Evolutionary conservation across 2,329 filamentous ascomycete species (phyloP).

Genomic region (Cladophialophora exuberans): DNA sequence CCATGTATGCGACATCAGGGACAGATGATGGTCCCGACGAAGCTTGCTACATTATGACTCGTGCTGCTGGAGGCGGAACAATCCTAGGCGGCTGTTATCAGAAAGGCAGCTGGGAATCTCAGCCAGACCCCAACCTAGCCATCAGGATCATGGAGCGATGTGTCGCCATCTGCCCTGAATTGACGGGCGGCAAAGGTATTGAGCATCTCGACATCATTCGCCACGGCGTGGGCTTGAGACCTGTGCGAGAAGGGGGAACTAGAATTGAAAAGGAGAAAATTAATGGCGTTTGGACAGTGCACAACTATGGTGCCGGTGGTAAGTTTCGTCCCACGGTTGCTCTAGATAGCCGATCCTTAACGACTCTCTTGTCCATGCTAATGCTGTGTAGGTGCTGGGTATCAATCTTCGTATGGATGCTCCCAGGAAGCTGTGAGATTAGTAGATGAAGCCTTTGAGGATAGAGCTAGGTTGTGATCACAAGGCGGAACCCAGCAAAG

Average conservation of each 20-base stretch:
- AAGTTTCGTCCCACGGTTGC: no score
- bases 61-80: constrained; percentile 77
- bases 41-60: constrained; percentile 78
- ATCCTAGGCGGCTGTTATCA: constrained; percentile 86
- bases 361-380: no score
- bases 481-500: background rate
- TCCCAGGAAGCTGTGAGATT: constrained; percentile 67
- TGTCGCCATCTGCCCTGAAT: constrained; percentile 64
- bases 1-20: constrained; percentile 72
- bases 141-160: constrained; percentile 81
- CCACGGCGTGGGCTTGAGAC: constrained; percentile 81
- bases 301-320: constrained; percentile 62
- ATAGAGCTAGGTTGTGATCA: constrained; percentile 23
- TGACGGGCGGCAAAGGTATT: constrained; percentile 69
- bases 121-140: constrained; percentile 78
- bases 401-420: constrained; percentile 69
- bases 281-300: constrained; percentile 69
- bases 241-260: constrained; percentile 72
- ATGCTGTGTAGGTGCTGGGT: constrained; percentile 60
- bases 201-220: constrained; percentile 74
- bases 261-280: constrained; percentile 74
- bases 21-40: constrained; percentile 75
- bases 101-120: constrained; percentile 75
- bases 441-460: constrained; percentile 57
- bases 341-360: no score